These are phyloP conservation scores for Leccinum barrowsii DNA, from an alignment of 768 basidiomycete genomes.

Conservation along the genomic window DNA sequence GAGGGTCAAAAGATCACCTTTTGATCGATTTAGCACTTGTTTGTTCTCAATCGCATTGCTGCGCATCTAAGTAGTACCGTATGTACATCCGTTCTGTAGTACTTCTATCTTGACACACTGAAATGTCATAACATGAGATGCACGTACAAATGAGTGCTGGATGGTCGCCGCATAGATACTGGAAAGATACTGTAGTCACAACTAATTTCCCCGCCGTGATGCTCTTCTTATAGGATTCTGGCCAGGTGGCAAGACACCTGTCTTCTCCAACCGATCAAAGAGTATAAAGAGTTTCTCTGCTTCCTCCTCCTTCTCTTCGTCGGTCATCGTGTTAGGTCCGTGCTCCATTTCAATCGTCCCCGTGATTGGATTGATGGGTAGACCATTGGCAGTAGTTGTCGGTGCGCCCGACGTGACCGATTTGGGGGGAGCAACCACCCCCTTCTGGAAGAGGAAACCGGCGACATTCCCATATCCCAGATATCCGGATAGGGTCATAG, in stretches of 20 bases:
- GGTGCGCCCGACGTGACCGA: conserved; percentile 32
- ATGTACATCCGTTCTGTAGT: background rate
- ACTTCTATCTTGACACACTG: background rate
- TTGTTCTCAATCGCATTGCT: background rate
- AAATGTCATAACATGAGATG: background rate
- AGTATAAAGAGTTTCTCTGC: conserved; percentile 89
- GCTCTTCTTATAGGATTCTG: conserved; percentile 76
- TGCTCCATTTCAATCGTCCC: conserved; percentile 53
- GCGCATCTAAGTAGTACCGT: background rate
- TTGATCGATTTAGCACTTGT: conserved; percentile 25
- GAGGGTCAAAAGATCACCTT: conserved; percentile 53
- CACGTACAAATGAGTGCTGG: background rate
- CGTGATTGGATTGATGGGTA: conserved; percentile 80
- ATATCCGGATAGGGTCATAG: conserved; percentile 66
- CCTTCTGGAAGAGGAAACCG: conserved; percentile 91
- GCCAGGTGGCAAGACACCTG: conserved; percentile 59
- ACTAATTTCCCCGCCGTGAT: conserved; percentile 35
- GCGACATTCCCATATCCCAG: conserved; percentile 96
- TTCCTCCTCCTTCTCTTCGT: conserved; percentile 93
- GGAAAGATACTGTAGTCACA: background rate
- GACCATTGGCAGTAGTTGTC: conserved; percentile 33
- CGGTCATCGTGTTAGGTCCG: conserved; percentile 66
- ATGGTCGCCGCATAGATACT: background rate
- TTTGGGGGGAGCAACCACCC: conserved; percentile 60
- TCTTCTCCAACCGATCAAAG: conserved; percentile 84